phyloP scores from a whole-genome alignment of 2,329 filamentous ascomycete genomes.

The Alternaria novae-zelandiae region DNA sequence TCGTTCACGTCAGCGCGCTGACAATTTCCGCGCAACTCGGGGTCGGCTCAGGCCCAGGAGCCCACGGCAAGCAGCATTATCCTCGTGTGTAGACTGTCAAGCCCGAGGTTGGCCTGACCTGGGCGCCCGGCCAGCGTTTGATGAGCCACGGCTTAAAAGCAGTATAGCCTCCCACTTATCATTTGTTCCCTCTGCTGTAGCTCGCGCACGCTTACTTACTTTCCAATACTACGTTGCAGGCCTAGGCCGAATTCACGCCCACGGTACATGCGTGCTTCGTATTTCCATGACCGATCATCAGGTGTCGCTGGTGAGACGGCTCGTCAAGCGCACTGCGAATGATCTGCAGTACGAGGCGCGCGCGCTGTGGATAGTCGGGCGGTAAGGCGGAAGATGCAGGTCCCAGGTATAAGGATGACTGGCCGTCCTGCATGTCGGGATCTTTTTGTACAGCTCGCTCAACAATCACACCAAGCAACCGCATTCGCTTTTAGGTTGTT shows the following conservation, averaged over 20 bases:
- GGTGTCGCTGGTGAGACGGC: conserved; percentile 11
- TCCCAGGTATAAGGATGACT: conserved; percentile 19
- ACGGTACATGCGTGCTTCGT: conserved; percentile 19
- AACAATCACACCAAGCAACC: background rate
- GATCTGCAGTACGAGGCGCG: conserved; percentile 11
- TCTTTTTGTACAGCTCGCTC: conserved; percentile 10
- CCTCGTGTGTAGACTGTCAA: background rate
- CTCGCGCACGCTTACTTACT: conserved; percentile 12
- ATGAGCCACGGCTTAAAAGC: conserved; percentile 7
- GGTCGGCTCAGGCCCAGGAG: background rate
- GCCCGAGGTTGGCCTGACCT: background rate
- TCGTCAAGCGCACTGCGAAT: background rate
- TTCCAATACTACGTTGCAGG: conserved; percentile 27
- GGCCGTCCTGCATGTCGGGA: background rate
- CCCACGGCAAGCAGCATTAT: background rate
- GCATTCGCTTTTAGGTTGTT: conserved; percentile 5
- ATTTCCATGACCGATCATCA: conserved; percentile 19
- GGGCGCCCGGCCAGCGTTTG: conserved; percentile 9
- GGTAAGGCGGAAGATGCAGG: conserved; percentile 4
- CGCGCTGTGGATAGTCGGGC: background rate
- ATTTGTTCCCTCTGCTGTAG: conserved; percentile 9
- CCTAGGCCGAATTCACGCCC: conserved; percentile 13
- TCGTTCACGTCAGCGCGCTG: background rate
- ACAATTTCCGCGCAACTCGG: background rate
- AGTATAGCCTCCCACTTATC: conserved; percentile 12